Evolutionary conservation across 169 alveolate genomes (phyloP), one percentile per base, ranked within the genome.

Genomic region (Plasmodium ovale): DNA sequence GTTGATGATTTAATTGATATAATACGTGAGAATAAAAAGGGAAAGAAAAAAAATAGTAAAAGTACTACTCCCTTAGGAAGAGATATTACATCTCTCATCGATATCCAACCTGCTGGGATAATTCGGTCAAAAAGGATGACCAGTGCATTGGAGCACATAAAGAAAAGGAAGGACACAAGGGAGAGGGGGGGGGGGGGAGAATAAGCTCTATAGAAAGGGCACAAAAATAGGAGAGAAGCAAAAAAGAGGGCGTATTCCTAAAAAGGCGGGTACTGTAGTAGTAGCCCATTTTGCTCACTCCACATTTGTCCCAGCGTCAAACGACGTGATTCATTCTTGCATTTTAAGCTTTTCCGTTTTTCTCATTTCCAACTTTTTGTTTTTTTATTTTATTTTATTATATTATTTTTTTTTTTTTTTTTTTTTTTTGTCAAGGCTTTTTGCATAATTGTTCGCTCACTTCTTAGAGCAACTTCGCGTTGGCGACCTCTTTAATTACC

Each of bases 21-120:
- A 0, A 53, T 82, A 67, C 65, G 90, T 21, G 51, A 2, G 16
- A 65, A 5, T 4, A 68, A 82, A 58, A 68, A 68, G 37, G 58
- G 72, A 1, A 60, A 77, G 5, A 77, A 51, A 23, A 82, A 14
- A 25, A 35, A n/a, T 6, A 35, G 1, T n/a, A 27, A 47, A 33
- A 31, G 21, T 5, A 59, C 31, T 3, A 12, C 51, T 31, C 23
- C 42, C 7, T 21, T 23, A 27, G 69, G 39, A 0, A 44, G 25
- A 12, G 51, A 21, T 16, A 39, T 44, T 44, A 58, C 85, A 1
- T 21, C 90, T 1, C 47, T 82, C 39, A 67, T 82, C 27, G 90
- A 82, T 70, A n/a, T 42, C 10, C 64, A 82, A 9, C 90, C 90
- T 1, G 82, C 90, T 14, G 90, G 90, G 19, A 39, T 82, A 23